Conservation (phyloP, 2,329 filamentous ascomycete genomes). For the Fusarium algeriense region DNA sequence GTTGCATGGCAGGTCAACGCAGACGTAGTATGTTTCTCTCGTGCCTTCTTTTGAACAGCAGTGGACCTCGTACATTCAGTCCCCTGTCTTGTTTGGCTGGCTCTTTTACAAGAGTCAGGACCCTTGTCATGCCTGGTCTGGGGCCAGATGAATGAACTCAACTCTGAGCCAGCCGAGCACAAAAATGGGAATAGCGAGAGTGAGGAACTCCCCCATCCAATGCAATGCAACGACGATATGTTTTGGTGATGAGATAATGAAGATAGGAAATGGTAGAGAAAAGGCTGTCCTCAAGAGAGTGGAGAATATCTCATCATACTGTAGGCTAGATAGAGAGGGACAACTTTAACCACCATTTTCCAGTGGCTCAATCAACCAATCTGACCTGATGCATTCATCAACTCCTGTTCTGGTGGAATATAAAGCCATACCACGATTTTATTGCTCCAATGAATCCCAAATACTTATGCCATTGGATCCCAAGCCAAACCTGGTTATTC, state of each 20-base stretch:
- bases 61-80: constrained; percentile 20
- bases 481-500: constrained; percentile 17
- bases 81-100: constrained; percentile 10
- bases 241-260: neutral
- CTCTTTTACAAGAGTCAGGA: constrained; percentile 36
- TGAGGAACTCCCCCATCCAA: constrained; percentile 12
- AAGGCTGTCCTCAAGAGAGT: neutral
- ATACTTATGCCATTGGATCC: constrained; percentile 17
- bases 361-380: neutral
- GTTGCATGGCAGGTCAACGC: constrained; percentile 14
- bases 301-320: neutral
- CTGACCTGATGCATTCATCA: constrained; percentile 8
- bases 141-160: constrained; percentile 38
- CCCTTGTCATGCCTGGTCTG: constrained; percentile 35
- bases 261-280: neutral
- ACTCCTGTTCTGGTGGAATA: neutral
- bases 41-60: constrained; percentile 30
- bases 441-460: constrained; percentile 7
- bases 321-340: neutral
- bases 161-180: constrained; percentile 38
- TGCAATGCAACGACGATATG: neutral
- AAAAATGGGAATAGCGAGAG: constrained; percentile 23
- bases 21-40: constrained; percentile 11
- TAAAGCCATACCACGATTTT: constrained; percentile 4
- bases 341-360: neutral